A percentile compares a stretch with the other conserved stretches of the same genome.
phyloP scores from a whole-genome alignment of 768 basidiomycete species.

The Calvatia gigantea region DNA sequence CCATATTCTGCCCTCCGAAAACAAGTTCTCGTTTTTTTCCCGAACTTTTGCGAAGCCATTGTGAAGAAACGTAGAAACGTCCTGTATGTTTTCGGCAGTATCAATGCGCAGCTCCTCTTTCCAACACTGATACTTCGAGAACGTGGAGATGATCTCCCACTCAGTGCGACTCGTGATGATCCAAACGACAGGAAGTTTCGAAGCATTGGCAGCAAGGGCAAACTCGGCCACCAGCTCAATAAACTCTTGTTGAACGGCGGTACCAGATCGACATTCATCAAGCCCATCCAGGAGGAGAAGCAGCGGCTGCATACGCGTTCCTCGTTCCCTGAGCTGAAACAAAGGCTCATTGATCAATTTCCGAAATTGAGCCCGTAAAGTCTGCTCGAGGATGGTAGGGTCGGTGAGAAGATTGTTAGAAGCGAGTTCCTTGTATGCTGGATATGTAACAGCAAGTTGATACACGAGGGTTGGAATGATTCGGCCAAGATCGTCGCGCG shows the following conservation, averaged over 20 bases:
- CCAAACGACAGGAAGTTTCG: neutral
- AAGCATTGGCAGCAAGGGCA: too few relatives aligned
- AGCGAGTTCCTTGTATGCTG: neutral
- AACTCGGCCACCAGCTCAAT: neutral
- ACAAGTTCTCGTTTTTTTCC: neutral
- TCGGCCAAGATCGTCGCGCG: neutral
- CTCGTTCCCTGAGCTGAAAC: neutral
- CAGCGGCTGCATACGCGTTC: neutral
- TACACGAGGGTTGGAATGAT: slow-evolving; percentile 5
- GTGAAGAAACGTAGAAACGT: neutral
- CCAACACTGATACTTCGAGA: neutral
- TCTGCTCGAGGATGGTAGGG: slow-evolving; percentile 1
- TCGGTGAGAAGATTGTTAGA: neutral
- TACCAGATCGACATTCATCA: neutral
- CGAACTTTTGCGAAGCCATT: neutral
- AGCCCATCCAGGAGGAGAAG: slow-evolving; percentile 1
- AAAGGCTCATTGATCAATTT: neutral
- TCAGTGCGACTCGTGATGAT: neutral
- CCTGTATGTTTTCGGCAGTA: neutral
- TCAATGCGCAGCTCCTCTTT: neutral
- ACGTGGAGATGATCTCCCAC: neutral
- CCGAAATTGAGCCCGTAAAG: neutral
- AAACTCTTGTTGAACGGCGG: neutral
- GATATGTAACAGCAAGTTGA: neutral
- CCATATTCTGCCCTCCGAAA: neutral